A percentile compares a stretch with the other conserved stretches of the same genome.
Evolutionary conservation across 495 filamentous ascomycete species (phyloP).

Genomic region (Penicillium herquei): DNA sequence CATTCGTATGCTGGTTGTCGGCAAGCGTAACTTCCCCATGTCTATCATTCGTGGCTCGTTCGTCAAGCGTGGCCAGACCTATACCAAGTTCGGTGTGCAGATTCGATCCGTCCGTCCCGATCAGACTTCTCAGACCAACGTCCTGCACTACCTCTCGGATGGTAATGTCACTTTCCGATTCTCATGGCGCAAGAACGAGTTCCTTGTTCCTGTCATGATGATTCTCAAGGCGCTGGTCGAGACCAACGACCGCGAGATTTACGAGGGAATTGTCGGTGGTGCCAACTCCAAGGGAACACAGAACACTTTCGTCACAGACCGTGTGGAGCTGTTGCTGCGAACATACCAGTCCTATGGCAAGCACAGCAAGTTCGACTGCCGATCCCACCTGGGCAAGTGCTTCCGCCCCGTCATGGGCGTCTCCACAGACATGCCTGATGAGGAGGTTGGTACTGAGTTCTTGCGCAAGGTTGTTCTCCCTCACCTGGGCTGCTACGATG

Average conservation of each 20-base stretch:
- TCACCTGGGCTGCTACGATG: conserved; percentile 79
- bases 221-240: conserved; percentile 91
- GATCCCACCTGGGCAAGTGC: conserved; percentile 81
- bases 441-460: conserved; percentile 87
- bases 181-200: conserved; percentile 97
- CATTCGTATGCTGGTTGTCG: conserved; percentile 86
- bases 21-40: conserved; percentile 88
- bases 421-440: conserved; percentile 74
- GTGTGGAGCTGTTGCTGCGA: conserved; percentile 85
- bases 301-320: conserved; percentile 92
- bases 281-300: conserved; percentile 69
- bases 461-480: conserved; percentile 85
- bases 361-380: conserved; percentile 72
- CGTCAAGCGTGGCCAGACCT: conserved; percentile 75
- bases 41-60: conserved; percentile 90
- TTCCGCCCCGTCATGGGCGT: conserved; percentile 85
- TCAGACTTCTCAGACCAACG: conserved; percentile 96
- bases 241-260: conserved; percentile 95
- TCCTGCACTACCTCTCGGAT: conserved; percentile 91
- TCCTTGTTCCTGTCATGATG: conserved; percentile 92
- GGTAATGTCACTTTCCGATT: conserved; percentile 96
- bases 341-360: conserved; percentile 89
- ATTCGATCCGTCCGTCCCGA: conserved; percentile 90
- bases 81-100: conserved; percentile 86
- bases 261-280: conserved; percentile 78